Percentiles rank a stretch among this genome's conserved stretches.
phyloP scores from a whole-genome alignment of 208 protist species.

The Blechomonas ayalai region DNA sequence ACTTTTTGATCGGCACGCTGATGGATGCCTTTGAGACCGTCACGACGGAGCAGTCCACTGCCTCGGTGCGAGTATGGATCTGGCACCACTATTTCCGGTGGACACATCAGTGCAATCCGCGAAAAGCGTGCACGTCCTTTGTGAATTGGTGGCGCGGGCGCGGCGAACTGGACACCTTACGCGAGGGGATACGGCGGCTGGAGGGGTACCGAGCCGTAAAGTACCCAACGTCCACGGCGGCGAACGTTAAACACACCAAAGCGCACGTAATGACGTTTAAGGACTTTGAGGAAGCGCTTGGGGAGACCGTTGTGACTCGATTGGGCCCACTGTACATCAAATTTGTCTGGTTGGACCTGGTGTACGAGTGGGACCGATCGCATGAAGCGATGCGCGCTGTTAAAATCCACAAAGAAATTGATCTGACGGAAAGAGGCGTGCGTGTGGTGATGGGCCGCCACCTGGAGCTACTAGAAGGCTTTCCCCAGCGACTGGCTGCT shows the following conservation, averaged over 20 bases:
- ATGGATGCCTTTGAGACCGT: constrained; percentile 11
- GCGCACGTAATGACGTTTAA: constrained; percentile 7
- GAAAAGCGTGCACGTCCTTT: no score
- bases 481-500: constrained; percentile 19
- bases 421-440: constrained; percentile 21
- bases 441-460: constrained; percentile 17
- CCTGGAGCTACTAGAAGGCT: constrained; percentile 15
- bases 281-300: constrained; percentile 12
- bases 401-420: constrained; percentile 12
- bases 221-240: constrained; percentile 12
- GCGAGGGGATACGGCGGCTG: constrained; percentile 4
- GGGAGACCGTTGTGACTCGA: not conserved
- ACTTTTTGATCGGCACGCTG: constrained; percentile 15
- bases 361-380: constrained; percentile 15
- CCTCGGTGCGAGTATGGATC: not conserved
- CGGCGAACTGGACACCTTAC: constrained; percentile 9
- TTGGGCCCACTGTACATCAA: constrained; percentile 3
- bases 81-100: not conserved
- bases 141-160: constrained; percentile 5
- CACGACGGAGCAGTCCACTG: not conserved
- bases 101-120: no score
- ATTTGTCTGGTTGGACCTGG: constrained; percentile 13
- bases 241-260: constrained; percentile 3
- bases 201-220: constrained; percentile 5
- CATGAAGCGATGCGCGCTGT: constrained; percentile 5